Evolutionary conservation across 1,284 basidiomycete species (phyloP).

Genomic region (Trichosporon sp.): DNA sequence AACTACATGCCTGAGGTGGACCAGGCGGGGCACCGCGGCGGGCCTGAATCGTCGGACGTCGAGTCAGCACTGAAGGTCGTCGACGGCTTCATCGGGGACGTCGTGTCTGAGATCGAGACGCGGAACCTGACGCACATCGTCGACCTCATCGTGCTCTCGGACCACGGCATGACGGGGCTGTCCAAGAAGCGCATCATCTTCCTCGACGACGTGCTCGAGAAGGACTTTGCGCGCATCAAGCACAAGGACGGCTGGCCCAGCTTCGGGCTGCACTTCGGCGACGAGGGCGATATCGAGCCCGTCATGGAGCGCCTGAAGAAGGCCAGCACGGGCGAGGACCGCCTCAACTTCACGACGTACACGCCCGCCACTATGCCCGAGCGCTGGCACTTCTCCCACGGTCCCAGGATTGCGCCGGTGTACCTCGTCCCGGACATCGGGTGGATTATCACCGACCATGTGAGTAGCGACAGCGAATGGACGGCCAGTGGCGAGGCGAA

Average conservation of each 20-base stretch:
- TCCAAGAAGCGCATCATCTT: conserved; percentile 69
- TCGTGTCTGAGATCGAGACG: conserved; percentile 61
- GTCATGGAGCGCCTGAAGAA: neutral
- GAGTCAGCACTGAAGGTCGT: conserved; percentile 65
- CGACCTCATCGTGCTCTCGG: conserved; percentile 82
- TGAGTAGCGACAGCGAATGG: conserved; percentile 12
- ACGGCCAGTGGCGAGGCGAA: neutral
- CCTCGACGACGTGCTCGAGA: conserved; percentile 77
- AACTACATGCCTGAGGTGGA: conserved; percentile 56
- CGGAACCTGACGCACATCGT: conserved; percentile 77
- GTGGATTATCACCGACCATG: conserved; percentile 61
- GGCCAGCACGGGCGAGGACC: conserved; percentile 40
- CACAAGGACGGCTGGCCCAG: conserved; percentile 61
- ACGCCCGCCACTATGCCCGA: conserved; percentile 74
- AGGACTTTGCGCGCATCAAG: conserved; percentile 60
- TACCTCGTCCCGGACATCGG: conserved; percentile 75
- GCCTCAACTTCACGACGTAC: conserved; percentile 66
- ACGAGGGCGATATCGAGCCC: neutral
- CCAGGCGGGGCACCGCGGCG: conserved; percentile 63
- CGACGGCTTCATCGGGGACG: conserved; percentile 67
- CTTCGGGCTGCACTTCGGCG: conserved; percentile 10
- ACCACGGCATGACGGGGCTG: conserved; percentile 90
- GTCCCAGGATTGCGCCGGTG: conserved; percentile 75
- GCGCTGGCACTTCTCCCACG: conserved; percentile 68
- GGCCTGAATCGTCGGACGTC: conserved; percentile 67